phyloP scores from a whole-genome alignment of 1,284 basidiomycete genomes.

The Singerocomus rubriflavus region DNA sequence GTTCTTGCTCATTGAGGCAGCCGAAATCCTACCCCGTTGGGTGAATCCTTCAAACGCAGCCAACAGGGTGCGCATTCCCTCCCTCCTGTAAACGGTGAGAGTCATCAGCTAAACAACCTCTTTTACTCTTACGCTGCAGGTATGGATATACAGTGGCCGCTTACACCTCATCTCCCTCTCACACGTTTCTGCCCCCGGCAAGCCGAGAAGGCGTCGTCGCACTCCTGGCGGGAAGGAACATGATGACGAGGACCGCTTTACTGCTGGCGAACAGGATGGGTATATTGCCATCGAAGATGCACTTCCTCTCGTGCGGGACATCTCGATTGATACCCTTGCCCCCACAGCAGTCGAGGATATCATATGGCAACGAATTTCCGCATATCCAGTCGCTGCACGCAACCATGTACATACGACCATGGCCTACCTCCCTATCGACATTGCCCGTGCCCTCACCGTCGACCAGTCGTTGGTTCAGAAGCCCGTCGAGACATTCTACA shows the following conservation, averaged over 20 bases:
- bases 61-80: constrained; percentile 73
- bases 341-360: constrained; percentile 55
- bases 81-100: constrained; percentile 31
- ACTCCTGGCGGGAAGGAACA: constrained; percentile 40
- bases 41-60: constrained; percentile 86
- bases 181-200: constrained; percentile 64
- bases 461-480: constrained; percentile 77
- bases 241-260: constrained; percentile 48
- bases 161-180: constrained; percentile 85
- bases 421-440: constrained; percentile 75
- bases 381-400: constrained; percentile 69
- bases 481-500: constrained; percentile 90
- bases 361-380: constrained; percentile 66
- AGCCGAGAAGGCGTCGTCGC: constrained; percentile 47
- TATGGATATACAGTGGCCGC: constrained; percentile 85
- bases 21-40: constrained; percentile 88
- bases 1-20: constrained; percentile 95
- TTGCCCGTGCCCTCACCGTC: constrained; percentile 68
- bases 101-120: constrained; percentile 29
- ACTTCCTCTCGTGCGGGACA: constrained; percentile 58
- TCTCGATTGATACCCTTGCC: constrained; percentile 53
- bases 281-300: constrained; percentile 66
- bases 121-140: constrained; percentile 45
- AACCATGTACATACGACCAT: constrained; percentile 80
- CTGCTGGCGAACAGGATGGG: constrained; percentile 47